Percentiles rank a stretch among this genome's conserved stretches.
Evolutionary conservation across 306 rosid genomes (phyloP).

Genomic region (Lathyrus oleraceus): DNA sequence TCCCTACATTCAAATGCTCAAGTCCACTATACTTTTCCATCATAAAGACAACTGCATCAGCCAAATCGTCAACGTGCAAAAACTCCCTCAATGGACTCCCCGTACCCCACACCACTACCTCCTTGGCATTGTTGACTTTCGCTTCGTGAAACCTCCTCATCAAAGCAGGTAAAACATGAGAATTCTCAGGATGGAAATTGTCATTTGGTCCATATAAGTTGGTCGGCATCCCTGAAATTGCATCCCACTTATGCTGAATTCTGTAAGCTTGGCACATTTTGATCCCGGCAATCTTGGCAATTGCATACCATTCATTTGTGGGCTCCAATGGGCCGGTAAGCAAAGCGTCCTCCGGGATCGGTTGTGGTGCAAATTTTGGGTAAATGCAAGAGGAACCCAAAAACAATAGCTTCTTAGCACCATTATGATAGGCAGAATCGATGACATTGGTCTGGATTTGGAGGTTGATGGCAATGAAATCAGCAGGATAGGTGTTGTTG

Average conservation of each 20-base stretch:
- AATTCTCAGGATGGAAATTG: constrained; percentile 89
- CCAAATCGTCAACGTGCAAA: constrained; percentile 87
- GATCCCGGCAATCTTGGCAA: constrained; percentile 95
- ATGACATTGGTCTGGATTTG: constrained; percentile 92
- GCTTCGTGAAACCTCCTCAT: constrained; percentile 97
- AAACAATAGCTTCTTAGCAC: constrained; percentile 74
- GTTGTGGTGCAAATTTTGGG: constrained; percentile 96
- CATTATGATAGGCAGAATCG: constrained; percentile 68
- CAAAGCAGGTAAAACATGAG: constrained; percentile 87
- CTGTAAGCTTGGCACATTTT: constrained; percentile 95
- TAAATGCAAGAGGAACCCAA: constrained; percentile 93
- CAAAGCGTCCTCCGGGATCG: constrained; percentile 77
- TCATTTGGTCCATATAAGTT: constrained; percentile 83
- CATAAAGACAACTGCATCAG: constrained; percentile 74
- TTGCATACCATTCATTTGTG: constrained; percentile 95
- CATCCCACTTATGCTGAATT: constrained; percentile 80
- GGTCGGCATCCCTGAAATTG: constrained; percentile 98
- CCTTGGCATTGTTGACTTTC: constrained; percentile 68
- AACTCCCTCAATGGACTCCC: constrained; percentile 97
- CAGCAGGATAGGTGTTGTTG: constrained; percentile 90
- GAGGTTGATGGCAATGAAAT: constrained; percentile 82
- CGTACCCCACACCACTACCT: constrained; percentile 95
- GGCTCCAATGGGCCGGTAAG: constrained; percentile 90
- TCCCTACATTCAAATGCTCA: constrained; percentile 85
- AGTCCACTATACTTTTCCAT: constrained; percentile 76